Percentiles rank a stretch among this genome's conserved stretches.
These are phyloP conservation scores for Linnemannia schmuckeri DNA, from an alignment of 192 early-diverging fungal species.

Conservation along the genomic window DNA sequence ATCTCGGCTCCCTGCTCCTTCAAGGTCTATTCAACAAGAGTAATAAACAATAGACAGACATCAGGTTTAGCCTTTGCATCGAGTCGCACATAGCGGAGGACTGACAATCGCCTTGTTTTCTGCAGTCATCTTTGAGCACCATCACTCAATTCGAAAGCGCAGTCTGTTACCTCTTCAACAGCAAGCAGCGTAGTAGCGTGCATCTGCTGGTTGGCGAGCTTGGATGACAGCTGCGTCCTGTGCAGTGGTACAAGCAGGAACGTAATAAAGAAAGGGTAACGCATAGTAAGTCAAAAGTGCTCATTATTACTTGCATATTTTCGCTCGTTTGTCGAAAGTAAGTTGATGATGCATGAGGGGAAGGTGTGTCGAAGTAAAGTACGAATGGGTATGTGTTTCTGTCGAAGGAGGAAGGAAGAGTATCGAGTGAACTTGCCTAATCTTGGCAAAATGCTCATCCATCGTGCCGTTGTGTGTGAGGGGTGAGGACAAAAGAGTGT, in stretches of 20 bases:
- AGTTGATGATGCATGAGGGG: no score
- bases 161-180: conserved; percentile 69
- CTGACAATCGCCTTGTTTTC: background rate
- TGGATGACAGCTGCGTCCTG: conserved; percentile 78
- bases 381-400: background rate
- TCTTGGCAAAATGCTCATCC: conserved; percentile 70
- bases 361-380: no score
- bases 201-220: conserved; percentile 89
- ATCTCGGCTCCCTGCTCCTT: conserved; percentile 77
- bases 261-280: background rate
- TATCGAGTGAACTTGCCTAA: conserved; percentile 47
- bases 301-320: background rate
- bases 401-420: background rate
- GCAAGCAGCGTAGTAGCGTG: conserved; percentile 78
- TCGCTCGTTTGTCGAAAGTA: background rate
- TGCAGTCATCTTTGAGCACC: background rate
- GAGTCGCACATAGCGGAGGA: background rate
- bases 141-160: background rate
- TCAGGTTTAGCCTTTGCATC: background rate
- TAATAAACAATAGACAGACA: background rate
- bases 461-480: conserved; percentile 40
- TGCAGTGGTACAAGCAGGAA: background rate
- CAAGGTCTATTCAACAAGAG: conserved; percentile 71
- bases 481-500: background rate
- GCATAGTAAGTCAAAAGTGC: background rate